Evolutionary conservation across 225 moss, liverwort and hornwort species (phyloP).

Genomic region (Rhytidiadelphus loreus): DNA sequence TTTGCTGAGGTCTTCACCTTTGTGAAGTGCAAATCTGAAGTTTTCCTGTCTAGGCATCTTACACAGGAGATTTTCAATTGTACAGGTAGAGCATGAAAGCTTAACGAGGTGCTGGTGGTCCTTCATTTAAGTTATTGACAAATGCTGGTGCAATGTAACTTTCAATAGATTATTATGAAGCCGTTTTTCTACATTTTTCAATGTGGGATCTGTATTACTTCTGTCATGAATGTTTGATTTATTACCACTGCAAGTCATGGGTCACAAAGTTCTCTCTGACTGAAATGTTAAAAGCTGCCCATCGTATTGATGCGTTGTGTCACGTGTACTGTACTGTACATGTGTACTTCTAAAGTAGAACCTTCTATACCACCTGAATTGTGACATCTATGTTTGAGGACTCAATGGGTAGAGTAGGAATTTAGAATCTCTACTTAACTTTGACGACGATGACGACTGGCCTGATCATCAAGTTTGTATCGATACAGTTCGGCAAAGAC

Average conservation of each 20-base stretch:
- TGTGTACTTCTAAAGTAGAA: not conserved
- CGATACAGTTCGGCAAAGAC: not conserved
- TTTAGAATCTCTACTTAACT: not conserved
- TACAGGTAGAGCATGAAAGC: not conserved
- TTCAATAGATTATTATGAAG: not conserved
- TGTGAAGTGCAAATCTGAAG: not conserved
- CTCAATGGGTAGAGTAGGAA: not conserved
- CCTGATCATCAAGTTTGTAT: not conserved
- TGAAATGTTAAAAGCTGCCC: not conserved
- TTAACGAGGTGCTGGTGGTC: not conserved
- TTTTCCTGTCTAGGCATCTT: not conserved
- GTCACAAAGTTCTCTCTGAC: not conserved
- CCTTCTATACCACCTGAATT: not conserved
- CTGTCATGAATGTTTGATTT: not conserved
- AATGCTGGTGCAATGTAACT: not conserved
- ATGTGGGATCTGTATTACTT: not conserved
- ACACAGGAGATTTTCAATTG: not conserved
- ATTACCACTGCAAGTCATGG: not conserved
- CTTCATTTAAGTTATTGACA: not conserved
- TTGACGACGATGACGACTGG: too few relatives aligned
- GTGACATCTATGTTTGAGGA: not conserved
- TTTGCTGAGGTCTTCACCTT: not conserved
- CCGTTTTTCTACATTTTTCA: not conserved
- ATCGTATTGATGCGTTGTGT: too few relatives aligned
- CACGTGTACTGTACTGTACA: not conserved